Base-by-base conservation (phyloP, 2,329 filamentous ascomycete species). In the Lachnellula suecica region DNA sequence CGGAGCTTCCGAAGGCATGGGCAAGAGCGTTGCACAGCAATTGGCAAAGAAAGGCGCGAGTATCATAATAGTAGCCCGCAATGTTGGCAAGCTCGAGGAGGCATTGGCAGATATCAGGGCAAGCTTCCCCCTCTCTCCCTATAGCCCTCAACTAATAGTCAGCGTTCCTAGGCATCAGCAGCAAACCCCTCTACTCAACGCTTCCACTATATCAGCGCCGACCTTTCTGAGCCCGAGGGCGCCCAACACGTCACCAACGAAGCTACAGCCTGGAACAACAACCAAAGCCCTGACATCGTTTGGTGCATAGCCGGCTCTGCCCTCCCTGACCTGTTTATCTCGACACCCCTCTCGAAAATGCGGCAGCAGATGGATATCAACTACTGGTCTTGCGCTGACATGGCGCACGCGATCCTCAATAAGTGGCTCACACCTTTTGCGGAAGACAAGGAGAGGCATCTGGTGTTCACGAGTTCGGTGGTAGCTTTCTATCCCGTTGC, bases 1-100 rank as follows among this genome's bases (percentile, higher is more conserved):
- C 0, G 94, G 94, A 43, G 91, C 87, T 27, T 97, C 94, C 0
- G 89, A 97, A 67, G 94, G 94, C 52, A 90, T 97, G 87, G 94
- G 94, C 54, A 84, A 85, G 61, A 83, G 84, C 47, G 82, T 86
- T 19, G 91, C 87, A 4, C 79, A 83, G 47, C 79, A 91, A 60
- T 82, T 99, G 41, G 81, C 93, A 2, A 75, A 81, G 45, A 92
- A 91, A 70, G 94, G 94, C 43, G 93, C 94, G 54, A 90, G 91
- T 70, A 70, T 99, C 50, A 83, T 96, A 57, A 84, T 97, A 59
- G 86, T 97, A 46, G 87, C 93, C 13, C 88, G 94, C 49, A 89
- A 86, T 60, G 75, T 82, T 11, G 74, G 74, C 52, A 95, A 93
- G 69, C 88, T 99, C 22, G 77, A 89, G 59, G 75, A 77, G 34